Percentiles rank a stretch among this genome's conserved stretches.
Conservation (phyloP, 257 asterid genomes). For the Nicotiana benthamiana region DNA sequence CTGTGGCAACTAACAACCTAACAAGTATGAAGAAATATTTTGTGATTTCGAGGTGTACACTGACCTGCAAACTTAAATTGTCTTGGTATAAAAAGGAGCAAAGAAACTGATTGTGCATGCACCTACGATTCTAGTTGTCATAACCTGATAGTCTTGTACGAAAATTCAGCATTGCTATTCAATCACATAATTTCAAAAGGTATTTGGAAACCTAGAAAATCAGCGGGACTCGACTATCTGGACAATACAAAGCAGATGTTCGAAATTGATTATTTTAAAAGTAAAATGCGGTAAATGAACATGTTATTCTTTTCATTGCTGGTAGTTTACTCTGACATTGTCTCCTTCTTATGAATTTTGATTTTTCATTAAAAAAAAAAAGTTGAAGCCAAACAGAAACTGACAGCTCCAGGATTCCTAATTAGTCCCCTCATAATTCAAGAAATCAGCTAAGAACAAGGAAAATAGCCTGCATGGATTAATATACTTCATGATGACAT, state of each 20-base stretch:
- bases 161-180: too few relatives aligned
- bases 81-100: too few relatives aligned
- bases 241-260: not conserved
- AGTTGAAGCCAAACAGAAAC: not conserved
- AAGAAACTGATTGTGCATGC: too few relatives aligned
- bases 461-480: not conserved
- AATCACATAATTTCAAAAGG: too few relatives aligned
- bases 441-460: not conserved
- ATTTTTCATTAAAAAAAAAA: not conserved
- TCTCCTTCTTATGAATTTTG: not conserved
- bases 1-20: too few relatives aligned
- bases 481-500: not conserved
- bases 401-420: not conserved
- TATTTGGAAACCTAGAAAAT: too few relatives aligned
- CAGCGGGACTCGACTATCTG: not conserved
- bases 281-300: not conserved
- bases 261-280: too few relatives aligned
- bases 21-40: too few relatives aligned
- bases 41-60: too few relatives aligned
- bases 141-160: too few relatives aligned
- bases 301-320: not conserved
- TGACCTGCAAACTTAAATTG: too few relatives aligned
- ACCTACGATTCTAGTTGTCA: too few relatives aligned
- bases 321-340: not conserved
- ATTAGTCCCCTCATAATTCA: not conserved